Evolutionary conservation across 257 asterid species (phyloP), one percentile per base, ranked within the genome.

Genomic region (Cordia subcordata): DNA sequence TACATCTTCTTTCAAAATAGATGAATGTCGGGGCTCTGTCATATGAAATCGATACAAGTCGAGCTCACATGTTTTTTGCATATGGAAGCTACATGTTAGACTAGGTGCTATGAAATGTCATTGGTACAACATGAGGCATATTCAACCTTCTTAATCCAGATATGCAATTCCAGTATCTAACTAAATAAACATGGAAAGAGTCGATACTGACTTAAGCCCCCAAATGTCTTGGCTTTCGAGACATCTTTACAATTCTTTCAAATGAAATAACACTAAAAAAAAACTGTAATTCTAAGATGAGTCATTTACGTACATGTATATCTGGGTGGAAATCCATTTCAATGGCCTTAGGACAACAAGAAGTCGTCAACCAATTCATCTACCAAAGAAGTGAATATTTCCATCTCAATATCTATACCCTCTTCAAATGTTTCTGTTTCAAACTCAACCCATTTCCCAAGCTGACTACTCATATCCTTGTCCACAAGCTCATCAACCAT

Each of bases 401-500:
- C 82, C 51, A 79, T 59, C 78, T 81, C 97, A 66, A 93, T 72
- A 77, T 86, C 96, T 63, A 83, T 59, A 66, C 99, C 94, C 72
- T 82, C 95, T 76, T 93, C 97, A 40, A 77, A 87, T 20, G 73
- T 77, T 69, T 93, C 97, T 0, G 63, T 45, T 47, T 78, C 94
- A 54, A 93, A 89, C 13, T 93, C 95, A 4, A 75, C 70, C 99
- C 99, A 93, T 71, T 85, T 89, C 76, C 99, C 99, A 17, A 52
- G 57, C 53, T 74, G 81, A 5, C 75, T 82, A 67, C 95, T 86
- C 99, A 89, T 89, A 64, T 93, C 99, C 65, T 76, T 89, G 62
- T 89, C 95, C 56, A 93, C 99, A 4, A 93, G 76, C 64, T 84
- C 99, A 45, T 89, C 99, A 73, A 89, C 96, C 96, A 88, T 85